Base-by-base conservation (phyloP, 179 eudicot species). In the Spinacia oleracea region DNA sequence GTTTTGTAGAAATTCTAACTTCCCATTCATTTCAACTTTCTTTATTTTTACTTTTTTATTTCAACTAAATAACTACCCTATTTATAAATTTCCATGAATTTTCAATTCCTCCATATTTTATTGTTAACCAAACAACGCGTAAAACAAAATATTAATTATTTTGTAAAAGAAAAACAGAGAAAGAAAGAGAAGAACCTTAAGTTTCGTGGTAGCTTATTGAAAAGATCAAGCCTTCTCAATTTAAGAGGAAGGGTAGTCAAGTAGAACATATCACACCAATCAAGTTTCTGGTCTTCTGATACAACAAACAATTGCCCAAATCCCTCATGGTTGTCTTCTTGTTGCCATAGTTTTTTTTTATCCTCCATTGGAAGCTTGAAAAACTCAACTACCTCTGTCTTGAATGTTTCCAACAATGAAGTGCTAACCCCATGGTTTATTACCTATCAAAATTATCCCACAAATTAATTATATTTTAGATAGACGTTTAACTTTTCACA, bases 291-390 rank as follows among this genome's bases (percentile, higher is more conserved):
- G 1, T 80, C 80, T 25, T 85, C 72, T 0, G 86, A 83, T 7
- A 82, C 80, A 14, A 86, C 88, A 43, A 88, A 87, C 63, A 71
- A 56, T 29, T 90, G 92, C 9, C 97, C 93, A 59, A 81, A 90
- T 1, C 97, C 97, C 29, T 90, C 87, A 7, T 84, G 27, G 23
- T 87, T 89, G 2, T 85, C 86, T 21, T 84, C 35, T 20, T 43
- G 67, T 38, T 78, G 85, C 81, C 77, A 70, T 6, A 51, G 78
- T 59, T 82, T 88, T 56, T 75, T 74, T 81, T 90, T 90, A 65
- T 89, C 91, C 46, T 87, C 89, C 55, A 78, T 23, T 4, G 92
- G 88, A 10, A 89, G 82, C 29, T 87, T 32, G 76, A 89, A 91
- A 23, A 91, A 76, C 1, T 81, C 78, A 29, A 74, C 40, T 40